Conservation (phyloP, 2,329 filamentous ascomycete genomes). For the Colletotrichum truncatum region DNA sequence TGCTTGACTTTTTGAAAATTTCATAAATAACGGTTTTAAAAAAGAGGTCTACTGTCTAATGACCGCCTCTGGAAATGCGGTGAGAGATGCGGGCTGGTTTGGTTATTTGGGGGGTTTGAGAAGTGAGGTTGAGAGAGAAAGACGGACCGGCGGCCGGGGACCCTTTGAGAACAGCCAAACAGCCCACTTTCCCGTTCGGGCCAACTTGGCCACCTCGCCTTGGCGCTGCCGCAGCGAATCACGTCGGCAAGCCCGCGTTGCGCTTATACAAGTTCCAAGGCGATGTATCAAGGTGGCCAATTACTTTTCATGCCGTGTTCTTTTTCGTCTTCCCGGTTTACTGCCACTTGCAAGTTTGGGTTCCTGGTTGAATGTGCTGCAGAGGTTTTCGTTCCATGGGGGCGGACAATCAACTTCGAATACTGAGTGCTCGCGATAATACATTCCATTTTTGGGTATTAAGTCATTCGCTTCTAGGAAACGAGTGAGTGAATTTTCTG, state of each 20-base stretch:
- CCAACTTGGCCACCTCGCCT: constrained; percentile 19
- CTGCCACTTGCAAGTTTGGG: no score
- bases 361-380: no score
- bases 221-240: background rate
- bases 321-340: no score
- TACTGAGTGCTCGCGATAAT: no score
- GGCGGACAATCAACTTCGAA: no score
- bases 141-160: constrained; percentile 7
- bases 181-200: constrained; percentile 24
- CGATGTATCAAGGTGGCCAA: background rate
- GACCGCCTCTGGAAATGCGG: background rate
- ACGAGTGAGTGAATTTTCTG: no score
- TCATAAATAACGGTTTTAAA: background rate
- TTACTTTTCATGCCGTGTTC: background rate
- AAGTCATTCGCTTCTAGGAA: no score
- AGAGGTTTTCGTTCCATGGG: no score
- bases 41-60: background rate
- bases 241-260: background rate
- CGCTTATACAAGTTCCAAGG: no score
- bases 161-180: background rate
- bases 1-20: no score
- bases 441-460: no score
- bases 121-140: constrained; percentile 9
- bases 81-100: no score
- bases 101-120: background rate